Evolutionary conservation across 140 eudicot genomes (phyloP), one percentile per base, ranked within the genome.

Genomic region (Ambrosia hybrid): DNA sequence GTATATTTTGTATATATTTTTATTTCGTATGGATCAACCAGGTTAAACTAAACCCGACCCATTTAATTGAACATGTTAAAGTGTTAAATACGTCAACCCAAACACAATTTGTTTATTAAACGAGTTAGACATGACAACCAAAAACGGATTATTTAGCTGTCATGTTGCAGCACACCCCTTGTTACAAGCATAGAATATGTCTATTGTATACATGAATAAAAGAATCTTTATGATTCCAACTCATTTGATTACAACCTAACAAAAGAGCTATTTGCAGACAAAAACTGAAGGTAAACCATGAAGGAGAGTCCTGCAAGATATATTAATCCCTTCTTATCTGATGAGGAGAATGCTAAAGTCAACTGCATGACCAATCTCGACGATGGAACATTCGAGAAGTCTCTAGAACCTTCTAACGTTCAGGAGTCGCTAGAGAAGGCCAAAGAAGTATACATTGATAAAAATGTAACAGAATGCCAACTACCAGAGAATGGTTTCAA

Each of bases 391-490:
- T 17, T 41, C 45, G n/a, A 45, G 63, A 76, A 83, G 66, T 74
- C 79, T 73, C 74, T 39, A 68, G 74, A 65, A 52, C 77, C 61
- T 73, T 61, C 51, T 73, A 51, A 57, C 1, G 66, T 53, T 67
- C 38, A 75, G 21, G 71, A 76, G 38, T 49, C 58, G 48, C 16
- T 79, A 66, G 65, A 70, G 60, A 73, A 73, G 51, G 84, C 81
- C 57, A 71, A 70, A 17, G 69, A 78, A 6, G 16, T 83, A 51
- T 84, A 71, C 72, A 64, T 85, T 13, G 96, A 86, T 73, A 90
- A 88, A 62, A 71, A 62, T 67, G 75, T 88, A 7, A 43, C 75
- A 68, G 90, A 85, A 63, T 82, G 77, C 70, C 75, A 82, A 61
- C 70, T 68, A 56, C 93, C 96, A 61, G 92, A 84, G 41, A 78